A percentile compares a stretch with the other conserved stretches of the same genome.
These are phyloP conservation scores for Chaetothyriales sp. DNA, from an alignment of 2,329 filamentous ascomycete species.

Conservation along the genomic window DNA sequence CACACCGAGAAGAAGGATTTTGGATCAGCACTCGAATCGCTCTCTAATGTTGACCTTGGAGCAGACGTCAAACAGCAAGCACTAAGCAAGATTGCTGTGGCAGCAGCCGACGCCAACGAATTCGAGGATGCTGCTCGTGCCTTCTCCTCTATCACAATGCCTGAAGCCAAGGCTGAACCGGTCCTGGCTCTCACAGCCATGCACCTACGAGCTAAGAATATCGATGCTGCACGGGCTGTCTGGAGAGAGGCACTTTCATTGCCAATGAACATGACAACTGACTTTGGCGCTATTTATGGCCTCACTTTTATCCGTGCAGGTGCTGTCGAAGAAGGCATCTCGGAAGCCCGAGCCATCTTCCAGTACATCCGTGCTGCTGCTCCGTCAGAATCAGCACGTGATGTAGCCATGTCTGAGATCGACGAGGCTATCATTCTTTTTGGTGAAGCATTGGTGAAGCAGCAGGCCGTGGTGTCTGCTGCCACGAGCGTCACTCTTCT, in stretches of 20 bases:
- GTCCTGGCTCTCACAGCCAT: slow-evolving; percentile 75
- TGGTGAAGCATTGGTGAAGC: slow-evolving; percentile 41
- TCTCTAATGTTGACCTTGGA: slow-evolving; percentile 30
- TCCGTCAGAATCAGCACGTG: slow-evolving; percentile 27
- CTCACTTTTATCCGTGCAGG: slow-evolving; percentile 76
- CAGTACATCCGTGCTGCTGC: slow-evolving; percentile 56
- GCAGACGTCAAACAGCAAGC: slow-evolving; percentile 43
- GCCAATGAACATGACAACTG: slow-evolving; percentile 26
- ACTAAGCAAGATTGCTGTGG: slow-evolving; percentile 57
- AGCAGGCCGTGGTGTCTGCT: slow-evolving; percentile 36
- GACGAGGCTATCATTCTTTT: slow-evolving; percentile 70
- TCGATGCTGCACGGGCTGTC: slow-evolving; percentile 60
- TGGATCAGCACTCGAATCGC: slow-evolving; percentile 6
- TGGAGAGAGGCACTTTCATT: slow-evolving; percentile 59
- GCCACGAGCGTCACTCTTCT: slow-evolving; percentile 44
- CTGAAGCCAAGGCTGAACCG: slow-evolving; percentile 36
- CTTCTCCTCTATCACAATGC: slow-evolving; percentile 41
- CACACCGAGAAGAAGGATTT: slow-evolving; percentile 40
- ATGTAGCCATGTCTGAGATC: slow-evolving; percentile 58
- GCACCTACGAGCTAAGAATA: slow-evolving; percentile 67
- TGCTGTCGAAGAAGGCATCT: slow-evolving; percentile 64
- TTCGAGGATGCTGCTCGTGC: slow-evolving; percentile 52
- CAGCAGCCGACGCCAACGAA: slow-evolving; percentile 67
- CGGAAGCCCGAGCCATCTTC: slow-evolving; percentile 74
- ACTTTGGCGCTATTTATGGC: slow-evolving; percentile 76